phyloP scores from a whole-genome alignment of 148 eudicot species.

The Gaultheria prostrata region DNA sequence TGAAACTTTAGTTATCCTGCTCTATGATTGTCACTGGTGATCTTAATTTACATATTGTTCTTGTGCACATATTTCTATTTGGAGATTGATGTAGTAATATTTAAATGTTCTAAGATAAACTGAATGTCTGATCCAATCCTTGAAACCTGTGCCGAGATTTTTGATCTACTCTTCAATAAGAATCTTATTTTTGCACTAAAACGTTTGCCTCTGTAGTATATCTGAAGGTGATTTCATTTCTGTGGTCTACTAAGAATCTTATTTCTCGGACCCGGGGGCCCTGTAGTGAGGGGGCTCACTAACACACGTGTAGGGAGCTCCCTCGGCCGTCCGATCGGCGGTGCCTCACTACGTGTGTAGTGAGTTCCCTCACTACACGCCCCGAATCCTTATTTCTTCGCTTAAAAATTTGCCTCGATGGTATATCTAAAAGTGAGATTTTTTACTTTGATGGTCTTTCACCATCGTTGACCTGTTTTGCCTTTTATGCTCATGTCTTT shows the following conservation, averaged over 20 bases:
- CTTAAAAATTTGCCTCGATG: neutral
- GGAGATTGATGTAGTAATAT: neutral
- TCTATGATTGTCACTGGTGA: constrained; percentile 4
- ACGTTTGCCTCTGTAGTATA: neutral
- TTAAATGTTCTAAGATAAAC: neutral
- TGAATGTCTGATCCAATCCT: neutral
- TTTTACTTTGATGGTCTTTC: neutral
- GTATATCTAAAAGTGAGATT: neutral
- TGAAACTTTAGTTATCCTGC: neutral
- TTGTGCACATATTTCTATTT: neutral
- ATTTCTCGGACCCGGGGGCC: no score
- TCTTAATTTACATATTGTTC: neutral
- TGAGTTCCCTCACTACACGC: no score
- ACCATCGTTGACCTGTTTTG: neutral
- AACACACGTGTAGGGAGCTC: no score
- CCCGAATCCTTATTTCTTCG: neutral
- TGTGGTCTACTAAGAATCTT: neutral
- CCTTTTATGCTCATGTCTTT: neutral
- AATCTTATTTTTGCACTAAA: neutral
- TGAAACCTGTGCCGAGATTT: neutral
- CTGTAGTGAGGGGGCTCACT: no score
- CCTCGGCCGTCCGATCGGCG: no score
- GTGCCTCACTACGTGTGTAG: no score
- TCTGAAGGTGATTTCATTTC: neutral
- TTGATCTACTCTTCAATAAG: neutral